These are phyloP conservation scores for Boletus sp. DNA, from an alignment of 768 basidiomycete genomes.

Conservation along the genomic window DNA sequence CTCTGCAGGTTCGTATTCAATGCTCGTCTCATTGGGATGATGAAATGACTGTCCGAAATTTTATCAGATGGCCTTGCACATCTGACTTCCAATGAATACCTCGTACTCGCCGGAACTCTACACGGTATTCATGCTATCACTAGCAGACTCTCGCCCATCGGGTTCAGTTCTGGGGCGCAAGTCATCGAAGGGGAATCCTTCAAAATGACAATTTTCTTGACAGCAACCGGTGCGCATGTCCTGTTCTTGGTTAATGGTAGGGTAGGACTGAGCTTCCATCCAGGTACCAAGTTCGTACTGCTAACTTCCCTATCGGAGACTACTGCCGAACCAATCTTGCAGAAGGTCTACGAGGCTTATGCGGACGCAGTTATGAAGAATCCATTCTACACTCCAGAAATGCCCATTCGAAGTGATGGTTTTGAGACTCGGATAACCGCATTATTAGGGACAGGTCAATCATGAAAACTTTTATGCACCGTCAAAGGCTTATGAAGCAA, in stretches of 20 bases:
- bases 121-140: slow-evolving; percentile 99
- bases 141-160: slow-evolving; percentile 80
- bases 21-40: not conserved
- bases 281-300: slow-evolving; percentile 95
- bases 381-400: slow-evolving; percentile 98
- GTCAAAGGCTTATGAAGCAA: not conserved
- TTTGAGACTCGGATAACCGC: slow-evolving; percentile 75
- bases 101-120: slow-evolving; percentile 93
- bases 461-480: slow-evolving; percentile 11
- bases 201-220: slow-evolving; percentile 90
- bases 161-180: slow-evolving; percentile 81
- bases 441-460: slow-evolving; percentile 49
- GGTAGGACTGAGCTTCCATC: not conserved
- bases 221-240: slow-evolving; percentile 69
- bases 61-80: slow-evolving; percentile 83
- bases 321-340: slow-evolving; percentile 66
- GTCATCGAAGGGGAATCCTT: slow-evolving; percentile 96
- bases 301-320: slow-evolving; percentile 78
- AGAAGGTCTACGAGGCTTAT: slow-evolving; percentile 90
- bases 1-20: slow-evolving; percentile 67
- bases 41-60: not conserved
- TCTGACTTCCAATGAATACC: slow-evolving; percentile 89
- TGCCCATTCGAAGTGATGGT: slow-evolving; percentile 91
- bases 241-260: not conserved
- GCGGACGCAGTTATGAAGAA: slow-evolving; percentile 98